Percentiles rank a stretch among this genome's conserved stretches.
Conservation (phyloP, 495 filamentous ascomycete genomes). For the Aspergillus kassunensis region DNA sequence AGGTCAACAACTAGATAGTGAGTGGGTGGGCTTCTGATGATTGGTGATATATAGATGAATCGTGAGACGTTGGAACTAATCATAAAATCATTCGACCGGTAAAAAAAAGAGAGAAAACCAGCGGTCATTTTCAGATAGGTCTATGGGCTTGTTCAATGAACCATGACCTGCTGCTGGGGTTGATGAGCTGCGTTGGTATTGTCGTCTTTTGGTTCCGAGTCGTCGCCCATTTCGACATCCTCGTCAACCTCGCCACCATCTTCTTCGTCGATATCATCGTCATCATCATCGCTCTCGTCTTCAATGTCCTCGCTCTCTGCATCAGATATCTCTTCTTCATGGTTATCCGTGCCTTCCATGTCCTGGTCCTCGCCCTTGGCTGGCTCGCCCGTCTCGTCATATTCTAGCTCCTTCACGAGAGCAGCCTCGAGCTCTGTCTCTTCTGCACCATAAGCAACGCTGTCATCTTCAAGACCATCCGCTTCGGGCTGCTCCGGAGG, state of each 20-base stretch:
- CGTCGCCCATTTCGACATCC: conserved; percentile 81
- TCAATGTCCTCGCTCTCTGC: conserved; percentile 96
- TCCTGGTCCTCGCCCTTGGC: conserved; percentile 64
- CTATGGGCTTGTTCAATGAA: conserved; percentile 37
- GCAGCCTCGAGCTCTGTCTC: conserved; percentile 51
- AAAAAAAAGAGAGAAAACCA: conserved; percentile 7
- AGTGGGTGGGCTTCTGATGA: conserved; percentile 6
- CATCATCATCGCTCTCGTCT: conserved; percentile 84
- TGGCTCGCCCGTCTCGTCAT: conserved; percentile 42
- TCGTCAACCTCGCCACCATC: conserved; percentile 68
- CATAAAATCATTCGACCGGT: conserved; percentile 24
- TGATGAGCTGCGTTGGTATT: conserved; percentile 35
- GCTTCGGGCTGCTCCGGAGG: conserved; percentile 97
- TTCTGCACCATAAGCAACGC: conserved; percentile 80
- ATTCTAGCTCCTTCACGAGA: conserved; percentile 55
- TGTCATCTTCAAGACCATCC: conserved; percentile 80
- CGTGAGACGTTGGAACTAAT: conserved; percentile 35
- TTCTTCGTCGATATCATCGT: conserved; percentile 76
- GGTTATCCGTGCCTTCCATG: conserved; percentile 73
- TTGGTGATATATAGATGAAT: conserved; percentile 15
- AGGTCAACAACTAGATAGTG: conserved; percentile 19
- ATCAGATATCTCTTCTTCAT: conserved; percentile 74
- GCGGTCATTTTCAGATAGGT: neutral
- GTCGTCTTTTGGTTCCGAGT: conserved; percentile 43
- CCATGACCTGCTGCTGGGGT: conserved; percentile 46